Evolutionary conservation across 805 yeast species (phyloP), one percentile per base, ranked within the genome.

Genomic region (Debaryomyces hansenii): DNA sequence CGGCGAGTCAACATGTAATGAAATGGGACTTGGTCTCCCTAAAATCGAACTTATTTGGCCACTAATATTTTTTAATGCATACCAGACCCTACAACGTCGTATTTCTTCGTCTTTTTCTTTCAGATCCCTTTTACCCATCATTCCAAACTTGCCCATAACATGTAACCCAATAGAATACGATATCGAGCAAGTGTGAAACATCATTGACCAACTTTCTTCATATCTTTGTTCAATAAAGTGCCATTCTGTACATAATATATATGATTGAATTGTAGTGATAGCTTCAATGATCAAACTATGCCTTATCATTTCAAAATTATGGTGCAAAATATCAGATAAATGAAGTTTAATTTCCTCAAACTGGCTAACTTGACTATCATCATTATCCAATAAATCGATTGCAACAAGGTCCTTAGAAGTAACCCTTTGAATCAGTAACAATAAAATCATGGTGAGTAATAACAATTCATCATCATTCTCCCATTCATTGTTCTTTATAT

Each of bases 11-110:
- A 70, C 69, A 51, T 69, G 75, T 28, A 71, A 58, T 1, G 80
- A 72, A 8, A 79, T 78, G 1, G 83, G 83, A 50, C 77, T 78
- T 3, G 83, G 83, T 50, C 83, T 63, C 5, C 83, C 82, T 21
- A 78, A 61, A 12, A 77, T 73, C 0, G 81, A 74, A 54, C 82
- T 77, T 15, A 76, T 53, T 31, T 76, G 77, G 1, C 79, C 76
- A n/a, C 74, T 64, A 20, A 75, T 61, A 48, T 74, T 69, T 50
- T 75, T 73, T 44, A 78, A 65, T 1, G 78, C 78, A 47, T 77
- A 74, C 81, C 82, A 79, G 5, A 77, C 65, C 37, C 78, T 69
- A n/a, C 75, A 67, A 42, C 77, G 65, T 21, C 54, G 56, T 5
- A 67, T 49, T 45, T 69, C 69, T 27, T 56, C 57, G 18, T 67